These are phyloP conservation scores for Neospora caninum DNA, from an alignment of 169 alveolate genomes.

Conservation along the genomic window DNA sequence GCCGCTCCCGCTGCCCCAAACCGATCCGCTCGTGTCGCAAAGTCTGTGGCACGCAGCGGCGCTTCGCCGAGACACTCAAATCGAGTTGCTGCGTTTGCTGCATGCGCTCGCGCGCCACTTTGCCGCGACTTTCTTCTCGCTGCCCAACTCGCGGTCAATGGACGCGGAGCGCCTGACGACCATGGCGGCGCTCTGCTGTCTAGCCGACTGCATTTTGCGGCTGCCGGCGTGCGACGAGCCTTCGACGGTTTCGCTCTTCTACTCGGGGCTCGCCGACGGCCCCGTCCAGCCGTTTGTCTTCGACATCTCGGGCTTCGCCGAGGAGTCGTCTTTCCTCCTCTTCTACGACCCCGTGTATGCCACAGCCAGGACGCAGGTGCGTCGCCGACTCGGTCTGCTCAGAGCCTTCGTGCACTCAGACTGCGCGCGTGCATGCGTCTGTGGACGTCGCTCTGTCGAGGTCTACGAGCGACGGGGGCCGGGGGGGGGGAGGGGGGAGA, in stretches of 20 bases:
- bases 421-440: neutral
- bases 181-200: slow-evolving; percentile 69
- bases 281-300: slow-evolving; percentile 70
- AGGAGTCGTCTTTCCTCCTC: slow-evolving; percentile 70
- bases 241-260: slow-evolving; percentile 70
- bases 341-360: slow-evolving; percentile 68
- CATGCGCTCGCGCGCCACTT: slow-evolving; percentile 47
- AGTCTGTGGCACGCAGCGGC: slow-evolving; percentile 48
- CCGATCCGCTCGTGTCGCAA: neutral
- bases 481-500: too few species aligned
- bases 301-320: slow-evolving; percentile 66
- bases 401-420: neutral
- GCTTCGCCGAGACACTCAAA: slow-evolving; percentile 57
- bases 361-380: slow-evolving; percentile 70
- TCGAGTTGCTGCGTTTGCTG: slow-evolving; percentile 60
- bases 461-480: too few species aligned
- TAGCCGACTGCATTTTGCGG: slow-evolving; percentile 71
- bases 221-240: slow-evolving; percentile 64
- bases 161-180: slow-evolving; percentile 70
- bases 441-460: neutral
- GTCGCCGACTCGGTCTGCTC: neutral
- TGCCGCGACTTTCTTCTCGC: slow-evolving; percentile 49
- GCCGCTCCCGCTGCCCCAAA: slow-evolving; percentile 61
- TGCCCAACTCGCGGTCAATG: slow-evolving; percentile 43
- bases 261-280: slow-evolving; percentile 72